Conservation (phyloP, 2,329 filamentous ascomycete genomes). For the Pyrenochaeta sp. region DNA sequence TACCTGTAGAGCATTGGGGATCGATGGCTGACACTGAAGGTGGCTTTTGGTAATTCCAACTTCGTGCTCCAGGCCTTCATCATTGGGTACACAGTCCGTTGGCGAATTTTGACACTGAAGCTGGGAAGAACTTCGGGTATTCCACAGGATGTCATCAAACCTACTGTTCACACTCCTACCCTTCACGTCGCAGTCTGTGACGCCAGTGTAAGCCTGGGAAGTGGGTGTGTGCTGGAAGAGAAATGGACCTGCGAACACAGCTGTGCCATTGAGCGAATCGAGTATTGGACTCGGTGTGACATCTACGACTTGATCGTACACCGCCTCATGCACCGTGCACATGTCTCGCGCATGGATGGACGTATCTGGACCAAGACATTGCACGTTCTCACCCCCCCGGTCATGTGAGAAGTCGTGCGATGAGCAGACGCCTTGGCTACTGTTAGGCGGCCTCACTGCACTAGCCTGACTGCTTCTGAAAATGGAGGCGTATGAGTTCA, state of each 20-base stretch:
- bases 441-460: conserved; percentile 20
- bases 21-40: conserved; percentile 5
- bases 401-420: no score
- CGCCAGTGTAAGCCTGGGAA: conserved; percentile 9
- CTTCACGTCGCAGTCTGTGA: conserved; percentile 10
- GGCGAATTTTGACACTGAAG: conserved; percentile 26
- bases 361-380: no score
- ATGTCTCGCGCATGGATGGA: no score
- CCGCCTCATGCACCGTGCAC: no score
- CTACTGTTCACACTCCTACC: conserved; percentile 24
- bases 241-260: conserved; percentile 15
- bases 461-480: conserved; percentile 27
- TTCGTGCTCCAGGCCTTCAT: conserved; percentile 12
- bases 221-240: conserved; percentile 7
- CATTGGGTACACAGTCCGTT: conserved; percentile 9
- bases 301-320: no score
- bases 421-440: no score
- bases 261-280: conserved; percentile 8
- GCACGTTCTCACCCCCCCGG: conserved; percentile 19
- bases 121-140: conserved; percentile 30
- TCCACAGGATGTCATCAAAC: conserved; percentile 30
- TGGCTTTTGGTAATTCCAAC: conserved; percentile 8
- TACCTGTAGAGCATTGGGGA: not conserved
- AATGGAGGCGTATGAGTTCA: conserved; percentile 45
- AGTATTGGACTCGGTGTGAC: conserved; percentile 5